These are phyloP conservation scores for Plasmopara halstedii DNA, from an alignment of 352 stramenopile genomes.

Conservation along the genomic window DNA sequence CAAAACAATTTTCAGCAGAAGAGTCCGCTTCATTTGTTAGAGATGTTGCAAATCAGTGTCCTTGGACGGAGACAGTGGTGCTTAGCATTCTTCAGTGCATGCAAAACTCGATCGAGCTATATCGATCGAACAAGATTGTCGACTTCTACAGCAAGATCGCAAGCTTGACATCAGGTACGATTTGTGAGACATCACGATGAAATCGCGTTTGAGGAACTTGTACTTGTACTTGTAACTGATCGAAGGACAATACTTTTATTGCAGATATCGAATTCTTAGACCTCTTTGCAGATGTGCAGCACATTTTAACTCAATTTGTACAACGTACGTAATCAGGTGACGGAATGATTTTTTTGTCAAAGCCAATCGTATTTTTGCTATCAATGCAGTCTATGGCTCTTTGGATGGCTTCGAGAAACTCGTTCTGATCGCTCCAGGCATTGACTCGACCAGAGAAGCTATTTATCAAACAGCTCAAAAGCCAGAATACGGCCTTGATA, in stretches of 20 bases:
- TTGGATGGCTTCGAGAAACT: constrained; percentile 32
- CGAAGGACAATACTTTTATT: constrained; percentile 5
- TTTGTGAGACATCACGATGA: background rate
- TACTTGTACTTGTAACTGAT: background rate
- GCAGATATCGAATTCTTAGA: constrained; percentile 25
- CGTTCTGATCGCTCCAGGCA: constrained; percentile 9
- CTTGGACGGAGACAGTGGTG: constrained; percentile 28
- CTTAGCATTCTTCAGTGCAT: constrained; percentile 29
- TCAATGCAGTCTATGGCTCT: constrained; percentile 25
- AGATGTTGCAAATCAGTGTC: constrained; percentile 25
- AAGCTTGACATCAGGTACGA: constrained; percentile 30
- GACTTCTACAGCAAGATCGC: constrained; percentile 30
- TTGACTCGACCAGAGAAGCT: background rate
- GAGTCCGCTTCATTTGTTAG: constrained; percentile 28
- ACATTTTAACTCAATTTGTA: constrained; percentile 38
- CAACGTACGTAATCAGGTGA: constrained; percentile 21
- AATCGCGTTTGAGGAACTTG: too few relatives aligned
- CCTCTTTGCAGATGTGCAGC: constrained; percentile 22
- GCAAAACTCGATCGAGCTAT: constrained; percentile 32
- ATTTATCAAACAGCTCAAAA: constrained; percentile 7
- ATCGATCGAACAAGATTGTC: constrained; percentile 31
- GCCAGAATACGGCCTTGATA: background rate
- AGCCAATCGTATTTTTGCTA: background rate
- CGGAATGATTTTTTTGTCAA: background rate
- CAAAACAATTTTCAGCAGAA: constrained; percentile 7